Conservation (phyloP, 331 rosid species). For the Cucumis variabilis region DNA sequence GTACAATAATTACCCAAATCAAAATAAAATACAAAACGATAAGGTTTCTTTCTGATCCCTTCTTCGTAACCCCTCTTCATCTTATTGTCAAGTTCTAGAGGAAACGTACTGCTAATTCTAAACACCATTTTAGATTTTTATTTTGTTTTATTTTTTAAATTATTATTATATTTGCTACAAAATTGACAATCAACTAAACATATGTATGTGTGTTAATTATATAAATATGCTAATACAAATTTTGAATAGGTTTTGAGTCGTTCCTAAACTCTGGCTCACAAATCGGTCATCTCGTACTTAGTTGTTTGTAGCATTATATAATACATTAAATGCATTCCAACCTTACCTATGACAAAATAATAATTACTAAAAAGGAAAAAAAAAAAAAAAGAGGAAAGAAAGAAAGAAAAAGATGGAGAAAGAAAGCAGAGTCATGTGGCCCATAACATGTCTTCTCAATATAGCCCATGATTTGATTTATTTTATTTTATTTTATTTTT, state of each 20-base stretch:
- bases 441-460: conserved; percentile 87
- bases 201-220: too few relatives aligned
- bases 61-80: background rate
- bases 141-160: background rate
- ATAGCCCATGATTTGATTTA: conserved; percentile 59
- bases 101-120: background rate
- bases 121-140: background rate
- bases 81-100: background rate
- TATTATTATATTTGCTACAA: too few relatives aligned
- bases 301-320: too few relatives aligned
- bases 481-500: background rate
- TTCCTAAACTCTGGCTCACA: too few relatives aligned
- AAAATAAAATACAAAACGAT: background rate
- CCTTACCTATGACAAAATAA: background rate
- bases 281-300: too few relatives aligned
- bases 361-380: too few relatives aligned
- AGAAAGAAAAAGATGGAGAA: conserved; percentile 48
- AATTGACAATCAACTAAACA: too few relatives aligned
- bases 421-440: conserved; percentile 63
- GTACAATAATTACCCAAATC: background rate
- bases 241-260: too few relatives aligned
- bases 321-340: too few relatives aligned
- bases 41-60: background rate
- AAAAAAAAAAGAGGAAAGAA: background rate
- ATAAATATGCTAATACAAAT: too few relatives aligned